Conservation (phyloP, 2,329 filamentous ascomycete species). For the Tolypocladium tropicale region DNA sequence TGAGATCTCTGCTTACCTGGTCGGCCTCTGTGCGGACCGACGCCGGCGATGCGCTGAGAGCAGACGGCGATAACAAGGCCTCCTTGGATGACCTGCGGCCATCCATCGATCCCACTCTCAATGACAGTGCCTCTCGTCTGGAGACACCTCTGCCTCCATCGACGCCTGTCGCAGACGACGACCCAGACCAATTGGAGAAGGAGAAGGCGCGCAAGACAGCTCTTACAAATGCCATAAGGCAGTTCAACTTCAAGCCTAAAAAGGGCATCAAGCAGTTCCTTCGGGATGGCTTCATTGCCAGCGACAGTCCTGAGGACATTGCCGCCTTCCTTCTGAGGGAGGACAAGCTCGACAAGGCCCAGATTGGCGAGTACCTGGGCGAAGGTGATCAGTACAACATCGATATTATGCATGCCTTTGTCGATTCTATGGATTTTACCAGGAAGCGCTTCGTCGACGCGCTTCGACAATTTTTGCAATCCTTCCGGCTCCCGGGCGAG, state of each 20-base stretch:
- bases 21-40: conserved; percentile 58
- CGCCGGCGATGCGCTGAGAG: conserved; percentile 12
- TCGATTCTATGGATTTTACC: conserved; percentile 87
- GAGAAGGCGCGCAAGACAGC: conserved; percentile 92
- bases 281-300: conserved; percentile 77
- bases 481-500: conserved; percentile 89
- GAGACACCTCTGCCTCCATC: conserved; percentile 49
- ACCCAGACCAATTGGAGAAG: conserved; percentile 87
- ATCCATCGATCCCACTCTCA: conserved; percentile 59
- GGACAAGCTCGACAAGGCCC: conserved; percentile 79
- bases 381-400: conserved; percentile 91
- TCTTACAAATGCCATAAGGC: conserved; percentile 73
- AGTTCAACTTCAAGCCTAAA: conserved; percentile 98
- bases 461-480: conserved; percentile 81
- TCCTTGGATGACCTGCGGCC: conserved; percentile 39
- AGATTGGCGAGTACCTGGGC: conserved; percentile 88
- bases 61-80: conserved; percentile 23
- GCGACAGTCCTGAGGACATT: conserved; percentile 69
- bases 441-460: conserved; percentile 90
- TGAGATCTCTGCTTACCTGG: conserved; percentile 90
- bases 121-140: conserved; percentile 50
- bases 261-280: conserved; percentile 78
- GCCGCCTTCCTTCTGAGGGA: conserved; percentile 73
- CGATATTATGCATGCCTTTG: conserved; percentile 96
- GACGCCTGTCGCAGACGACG: conserved; percentile 70